Conservation (phyloP, 2,329 filamentous ascomycete species). For the Fusarium aywerte region DNA sequence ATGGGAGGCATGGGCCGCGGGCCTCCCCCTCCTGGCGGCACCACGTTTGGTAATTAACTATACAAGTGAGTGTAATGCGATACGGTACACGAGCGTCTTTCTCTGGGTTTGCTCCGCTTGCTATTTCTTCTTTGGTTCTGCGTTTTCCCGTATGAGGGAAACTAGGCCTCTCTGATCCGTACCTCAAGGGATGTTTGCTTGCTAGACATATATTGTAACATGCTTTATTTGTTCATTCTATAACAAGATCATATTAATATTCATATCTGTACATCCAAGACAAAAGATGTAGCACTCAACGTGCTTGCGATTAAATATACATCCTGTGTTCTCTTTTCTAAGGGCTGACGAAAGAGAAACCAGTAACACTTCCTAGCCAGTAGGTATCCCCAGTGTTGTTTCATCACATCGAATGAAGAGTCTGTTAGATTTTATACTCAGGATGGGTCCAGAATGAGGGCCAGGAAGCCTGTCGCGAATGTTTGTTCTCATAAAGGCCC, state of each 20-base stretch:
- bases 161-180: background rate
- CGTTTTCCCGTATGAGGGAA: background rate
- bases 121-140: slow-evolving; percentile 1
- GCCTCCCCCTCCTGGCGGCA: slow-evolving; percentile 35
- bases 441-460: background rate
- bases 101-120: background rate
- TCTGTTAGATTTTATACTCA: too few species aligned
- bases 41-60: slow-evolving; percentile 44
- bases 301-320: background rate
- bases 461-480: background rate
- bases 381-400: background rate
- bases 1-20: slow-evolving; percentile 35
- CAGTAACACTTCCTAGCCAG: too few species aligned
- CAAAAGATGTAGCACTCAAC: background rate
- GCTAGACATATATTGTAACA: background rate
- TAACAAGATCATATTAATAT: background rate
- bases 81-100: slow-evolving; percentile 1
- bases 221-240: background rate
- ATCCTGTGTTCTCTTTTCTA: background rate
- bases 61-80: slow-evolving; percentile 2
- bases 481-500: background rate
- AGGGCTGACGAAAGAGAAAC: too few species aligned
- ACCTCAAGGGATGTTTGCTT: background rate
- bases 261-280: background rate
- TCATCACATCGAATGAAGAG: background rate